phyloP scores from a whole-genome alignment of 495 filamentous ascomycete genomes.

The Xylaria intraflava region DNA sequence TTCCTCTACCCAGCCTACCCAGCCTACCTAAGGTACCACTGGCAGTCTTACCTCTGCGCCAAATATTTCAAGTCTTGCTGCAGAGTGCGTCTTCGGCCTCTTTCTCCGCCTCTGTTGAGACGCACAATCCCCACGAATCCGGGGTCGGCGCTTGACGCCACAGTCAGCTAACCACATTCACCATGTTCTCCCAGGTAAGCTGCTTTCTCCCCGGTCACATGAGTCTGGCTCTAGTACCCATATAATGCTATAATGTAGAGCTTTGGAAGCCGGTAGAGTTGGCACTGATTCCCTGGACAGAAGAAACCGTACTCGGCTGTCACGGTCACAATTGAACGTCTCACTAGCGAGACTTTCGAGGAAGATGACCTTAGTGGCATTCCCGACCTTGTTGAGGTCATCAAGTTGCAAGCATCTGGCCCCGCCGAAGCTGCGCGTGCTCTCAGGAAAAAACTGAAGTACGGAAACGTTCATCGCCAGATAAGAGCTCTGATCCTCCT shows the following conservation, averaged over 20 bases:
- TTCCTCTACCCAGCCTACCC: not conserved
- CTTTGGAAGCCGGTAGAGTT: not conserved
- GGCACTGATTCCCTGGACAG: slow-evolving; percentile 34
- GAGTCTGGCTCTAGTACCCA: not conserved
- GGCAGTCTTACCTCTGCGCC: not conserved
- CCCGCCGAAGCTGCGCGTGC: slow-evolving; percentile 88
- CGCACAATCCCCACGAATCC: not conserved
- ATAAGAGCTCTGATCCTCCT: slow-evolving; percentile 84
- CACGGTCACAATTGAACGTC: slow-evolving; percentile 85
- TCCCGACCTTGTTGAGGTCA: slow-evolving; percentile 86
- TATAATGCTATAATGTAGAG: not conserved
- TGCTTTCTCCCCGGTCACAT: not conserved
- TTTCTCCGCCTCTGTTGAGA: not conserved
- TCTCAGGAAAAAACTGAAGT: slow-evolving; percentile 97
- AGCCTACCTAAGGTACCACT: no score
- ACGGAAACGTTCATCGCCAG: slow-evolving; percentile 87
- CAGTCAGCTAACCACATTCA: slow-evolving; percentile 2
- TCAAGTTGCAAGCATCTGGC: slow-evolving; percentile 81
- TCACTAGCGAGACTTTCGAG: slow-evolving; percentile 84
- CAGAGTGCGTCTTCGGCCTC: not conserved
- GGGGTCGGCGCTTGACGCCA: slow-evolving; percentile 11
- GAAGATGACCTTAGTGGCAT: slow-evolving; percentile 89
- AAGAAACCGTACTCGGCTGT: slow-evolving; percentile 93
- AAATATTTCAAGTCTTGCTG: not conserved
- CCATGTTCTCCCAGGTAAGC: slow-evolving; percentile 41